phyloP scores from a whole-genome alignment of 768 basidiomycete species.

The Clitopilus hobsonii region DNA sequence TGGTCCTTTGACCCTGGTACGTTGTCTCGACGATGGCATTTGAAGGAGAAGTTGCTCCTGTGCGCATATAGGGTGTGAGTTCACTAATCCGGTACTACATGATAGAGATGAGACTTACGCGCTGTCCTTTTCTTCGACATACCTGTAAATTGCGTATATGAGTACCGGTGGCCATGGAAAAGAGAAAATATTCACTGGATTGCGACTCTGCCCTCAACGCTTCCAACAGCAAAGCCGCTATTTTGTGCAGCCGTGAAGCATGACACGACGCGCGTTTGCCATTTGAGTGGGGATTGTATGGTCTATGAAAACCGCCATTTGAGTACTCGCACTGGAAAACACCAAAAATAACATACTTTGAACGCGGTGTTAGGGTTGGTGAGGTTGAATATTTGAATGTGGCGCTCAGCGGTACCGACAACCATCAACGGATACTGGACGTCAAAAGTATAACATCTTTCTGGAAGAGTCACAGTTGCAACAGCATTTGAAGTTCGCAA shows the following conservation, averaged over 20 bases:
- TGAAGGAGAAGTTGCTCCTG: constrained; percentile 86
- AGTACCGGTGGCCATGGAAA: not conserved
- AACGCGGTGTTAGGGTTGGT: constrained; percentile 74
- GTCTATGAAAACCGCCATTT: constrained; percentile 55
- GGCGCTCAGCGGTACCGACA: constrained; percentile 89
- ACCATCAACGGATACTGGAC: constrained; percentile 81
- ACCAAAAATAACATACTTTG: constrained; percentile 45
- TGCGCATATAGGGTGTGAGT: not conserved
- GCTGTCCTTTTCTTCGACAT: constrained; percentile 80
- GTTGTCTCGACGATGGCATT: constrained; percentile 66
- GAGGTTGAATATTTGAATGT: constrained; percentile 87
- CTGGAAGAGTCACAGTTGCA: constrained; percentile 77
- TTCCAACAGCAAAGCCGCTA: constrained; percentile 80
- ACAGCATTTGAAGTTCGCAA: constrained; percentile 72
- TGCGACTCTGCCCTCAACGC: constrained; percentile 88
- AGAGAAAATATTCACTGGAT: constrained; percentile 71
- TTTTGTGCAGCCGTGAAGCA: constrained; percentile 68
- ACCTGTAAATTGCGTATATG: constrained; percentile 38
- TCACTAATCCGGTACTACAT: not conserved
- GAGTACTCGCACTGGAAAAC: not conserved
- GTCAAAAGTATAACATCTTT: constrained; percentile 87
- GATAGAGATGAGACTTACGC: constrained; percentile 34
- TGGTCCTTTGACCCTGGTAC: constrained; percentile 56
- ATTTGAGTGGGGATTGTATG: constrained; percentile 83
- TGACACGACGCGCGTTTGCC: constrained; percentile 85